Base-by-base conservation (phyloP, 805 yeast genomes). In the Scheffersomyces coipomensis region DNA sequence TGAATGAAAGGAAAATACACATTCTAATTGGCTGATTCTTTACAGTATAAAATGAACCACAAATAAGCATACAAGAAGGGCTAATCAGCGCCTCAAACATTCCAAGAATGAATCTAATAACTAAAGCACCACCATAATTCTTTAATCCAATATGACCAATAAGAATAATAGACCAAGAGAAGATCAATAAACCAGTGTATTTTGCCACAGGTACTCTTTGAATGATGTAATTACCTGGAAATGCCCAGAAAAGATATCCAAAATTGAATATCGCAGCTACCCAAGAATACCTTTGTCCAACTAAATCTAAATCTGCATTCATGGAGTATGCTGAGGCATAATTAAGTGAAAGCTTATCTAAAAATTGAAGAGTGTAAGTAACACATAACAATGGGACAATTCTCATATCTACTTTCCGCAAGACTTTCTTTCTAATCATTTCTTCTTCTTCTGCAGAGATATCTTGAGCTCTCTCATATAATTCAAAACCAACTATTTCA, bases 21-120 rank as follows among this genome's bases (percentile, higher is more conserved):
- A 58, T 48, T 46, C 63, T 39, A 24, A 58, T 41, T 4, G 62
- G 63, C 38, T 66, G 70, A 35, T 62, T 66, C 16, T 58, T 52
- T 35, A 52, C 56, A 12, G 55, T 58, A 45, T 59, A 66, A 48
- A 59, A 66, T 37, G 51, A 49, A 33, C 64, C 52, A 27, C 64
- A 57, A 35, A 68, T 49, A 44, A 56, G 54, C 48, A 69, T 60
- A 40, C 59, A 63, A 19, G 58, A 40, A 13, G 75, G 64, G 7
- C 60, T 49, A 30, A 64, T 56, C 16, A 64, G 56, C 8, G 69
- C 65, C 45, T 66, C 72, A 35, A 62, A 52, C 15, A 55, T 45
- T 27, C 68, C 69, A 34, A 68, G 51, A 7, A 67, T 30, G 37
- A 64, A 63, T 31, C 72, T 44, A 13, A 64, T 49, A 6, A 60